These are phyloP conservation scores for Aspergillus asperescens DNA, from an alignment of 495 filamentous ascomycete genomes.

Conservation along the genomic window DNA sequence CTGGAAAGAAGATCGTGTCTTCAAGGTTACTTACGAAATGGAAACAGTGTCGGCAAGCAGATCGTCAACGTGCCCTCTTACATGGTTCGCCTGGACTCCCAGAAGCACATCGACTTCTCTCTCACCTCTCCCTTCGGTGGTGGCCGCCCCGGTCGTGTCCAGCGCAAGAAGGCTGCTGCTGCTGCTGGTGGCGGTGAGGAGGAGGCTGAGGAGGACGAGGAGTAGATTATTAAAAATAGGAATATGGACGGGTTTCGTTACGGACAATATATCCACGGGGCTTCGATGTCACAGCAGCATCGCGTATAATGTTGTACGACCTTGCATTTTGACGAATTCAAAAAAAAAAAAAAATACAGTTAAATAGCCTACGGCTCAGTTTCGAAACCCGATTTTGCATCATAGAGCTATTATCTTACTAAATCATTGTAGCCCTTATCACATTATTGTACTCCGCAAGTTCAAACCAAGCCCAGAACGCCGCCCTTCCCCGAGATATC, in stretches of 20 bases:
- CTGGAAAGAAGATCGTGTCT: not conserved
- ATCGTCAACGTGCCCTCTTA: constrained; percentile 99
- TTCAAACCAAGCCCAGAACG: constrained; percentile 19
- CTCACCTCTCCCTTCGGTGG: constrained; percentile 96
- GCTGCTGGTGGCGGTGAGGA: constrained; percentile 84
- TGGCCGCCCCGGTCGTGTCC: constrained; percentile 90
- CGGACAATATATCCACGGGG: constrained; percentile 31
- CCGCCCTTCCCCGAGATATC: constrained; percentile 18
- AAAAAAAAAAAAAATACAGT: constrained; percentile 22
- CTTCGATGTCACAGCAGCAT: constrained; percentile 43
- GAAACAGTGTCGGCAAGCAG: constrained; percentile 82
- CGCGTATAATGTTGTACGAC: constrained; percentile 44
- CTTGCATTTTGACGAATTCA: constrained; percentile 40
- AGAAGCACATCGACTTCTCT: constrained; percentile 99
- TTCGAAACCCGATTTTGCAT: constrained; percentile 28
- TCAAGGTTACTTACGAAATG: not conserved
- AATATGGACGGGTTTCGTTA: constrained; percentile 44
- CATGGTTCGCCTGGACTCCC: constrained; percentile 98
- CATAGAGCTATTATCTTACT: not conserved
- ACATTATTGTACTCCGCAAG: constrained; percentile 13
- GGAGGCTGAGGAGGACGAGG: constrained; percentile 88
- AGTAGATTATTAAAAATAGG: constrained; percentile 43
- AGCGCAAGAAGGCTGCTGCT: constrained; percentile 98
- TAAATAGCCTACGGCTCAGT: constrained; percentile 32
- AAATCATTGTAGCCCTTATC: not conserved